phyloP scores from a whole-genome alignment of 441 rosid species.

The Mallotus japonicus region DNA sequence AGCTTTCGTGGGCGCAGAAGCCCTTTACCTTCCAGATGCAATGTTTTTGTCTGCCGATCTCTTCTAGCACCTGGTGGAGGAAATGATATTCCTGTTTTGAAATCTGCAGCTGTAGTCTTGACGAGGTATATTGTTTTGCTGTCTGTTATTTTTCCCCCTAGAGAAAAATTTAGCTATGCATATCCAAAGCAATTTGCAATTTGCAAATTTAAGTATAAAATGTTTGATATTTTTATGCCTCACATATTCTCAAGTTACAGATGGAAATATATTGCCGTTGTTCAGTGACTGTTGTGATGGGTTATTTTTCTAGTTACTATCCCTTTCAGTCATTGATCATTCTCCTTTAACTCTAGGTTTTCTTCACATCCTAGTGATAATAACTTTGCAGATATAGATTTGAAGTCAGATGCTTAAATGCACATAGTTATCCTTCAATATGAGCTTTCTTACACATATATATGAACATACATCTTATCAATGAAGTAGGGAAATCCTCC shows the following conservation, averaged over 20 bases:
- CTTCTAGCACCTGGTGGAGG: slow-evolving; percentile 58
- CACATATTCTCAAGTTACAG: background rate
- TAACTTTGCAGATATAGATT: background rate
- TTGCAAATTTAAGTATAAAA: background rate
- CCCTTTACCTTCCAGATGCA: slow-evolving; percentile 50
- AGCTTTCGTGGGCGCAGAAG: slow-evolving; percentile 39
- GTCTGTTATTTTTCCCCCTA: too few relatives aligned
- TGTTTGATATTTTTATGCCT: background rate
- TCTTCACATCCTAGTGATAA: background rate
- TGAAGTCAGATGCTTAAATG: slow-evolving; percentile 3
- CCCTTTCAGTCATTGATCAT: background rate
- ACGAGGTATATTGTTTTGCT: slow-evolving; percentile 43
- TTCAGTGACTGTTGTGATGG: background rate
- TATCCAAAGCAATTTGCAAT: background rate
- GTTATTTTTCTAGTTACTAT: background rate
- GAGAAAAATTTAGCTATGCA: background rate
- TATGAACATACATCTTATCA: background rate
- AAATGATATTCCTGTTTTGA: slow-evolving; percentile 54
- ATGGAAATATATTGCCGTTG: background rate
- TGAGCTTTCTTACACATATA: background rate
- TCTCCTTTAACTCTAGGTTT: slow-evolving; percentile 1
- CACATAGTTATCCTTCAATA: background rate
- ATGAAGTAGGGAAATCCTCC: background rate
- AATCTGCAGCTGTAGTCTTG: slow-evolving; percentile 55
- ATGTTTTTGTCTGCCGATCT: slow-evolving; percentile 65